Evolutionary conservation across 345 rosid species (phyloP).

Genomic region (Eucalyptus fibrosa): DNA sequence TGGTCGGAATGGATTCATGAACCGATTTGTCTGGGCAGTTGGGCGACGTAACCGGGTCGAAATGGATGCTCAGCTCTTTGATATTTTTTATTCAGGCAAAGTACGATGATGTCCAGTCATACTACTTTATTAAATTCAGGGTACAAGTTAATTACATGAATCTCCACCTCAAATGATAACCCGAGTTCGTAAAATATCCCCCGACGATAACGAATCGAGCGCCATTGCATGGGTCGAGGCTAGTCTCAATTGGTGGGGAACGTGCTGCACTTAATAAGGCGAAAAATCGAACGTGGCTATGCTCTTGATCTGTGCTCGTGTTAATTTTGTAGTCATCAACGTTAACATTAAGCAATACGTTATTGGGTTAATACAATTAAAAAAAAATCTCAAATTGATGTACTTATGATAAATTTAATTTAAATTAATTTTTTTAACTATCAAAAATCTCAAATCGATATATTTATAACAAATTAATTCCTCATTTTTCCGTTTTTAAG

Average conservation of each 20-base stretch:
- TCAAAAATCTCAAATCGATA: rapidly evolving
- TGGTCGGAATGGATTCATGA: not conserved
- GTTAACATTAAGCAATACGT: not conserved
- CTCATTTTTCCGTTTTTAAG: rapidly evolving
- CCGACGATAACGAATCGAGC: not conserved
- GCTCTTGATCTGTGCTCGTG: not conserved
- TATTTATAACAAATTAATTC: rapidly evolving
- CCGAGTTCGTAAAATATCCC: not conserved
- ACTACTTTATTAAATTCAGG: not conserved
- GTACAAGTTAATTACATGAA: not conserved
- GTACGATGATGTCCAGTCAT: not conserved
- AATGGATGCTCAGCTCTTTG: not conserved
- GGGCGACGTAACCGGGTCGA: not conserved
- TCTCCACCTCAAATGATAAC: not conserved
- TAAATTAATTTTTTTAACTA: too few relatives aligned
- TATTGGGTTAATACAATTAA: not conserved
- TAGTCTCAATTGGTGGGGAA: not conserved
- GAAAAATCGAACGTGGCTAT: not conserved
- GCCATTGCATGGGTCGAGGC: not conserved
- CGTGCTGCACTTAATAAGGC: not conserved
- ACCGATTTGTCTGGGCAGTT: not conserved
- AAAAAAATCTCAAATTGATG: too few relatives aligned
- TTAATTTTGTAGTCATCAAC: not conserved
- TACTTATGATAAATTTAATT: too few relatives aligned
- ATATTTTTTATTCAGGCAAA: not conserved